Conservation (phyloP, 768 basidiomycete genomes). For the Coprinopsis sp. region DNA sequence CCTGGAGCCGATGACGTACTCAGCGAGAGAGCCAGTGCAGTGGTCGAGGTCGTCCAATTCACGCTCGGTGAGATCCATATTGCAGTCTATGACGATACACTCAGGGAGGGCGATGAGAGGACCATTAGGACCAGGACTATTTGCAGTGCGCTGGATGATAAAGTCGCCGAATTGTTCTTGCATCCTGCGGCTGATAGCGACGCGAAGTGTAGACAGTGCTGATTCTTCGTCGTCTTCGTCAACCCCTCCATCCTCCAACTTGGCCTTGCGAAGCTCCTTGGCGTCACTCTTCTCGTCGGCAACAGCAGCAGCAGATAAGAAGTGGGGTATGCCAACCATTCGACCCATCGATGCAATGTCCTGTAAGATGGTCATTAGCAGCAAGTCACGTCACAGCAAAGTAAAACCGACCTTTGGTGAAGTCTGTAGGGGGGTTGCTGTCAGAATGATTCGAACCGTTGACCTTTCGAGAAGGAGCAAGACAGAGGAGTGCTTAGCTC, state of each 20-base stretch:
- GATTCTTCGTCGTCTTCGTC: conserved; percentile 8
- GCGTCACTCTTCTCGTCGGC: conserved; percentile 20
- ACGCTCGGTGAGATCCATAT: conserved; percentile 13
- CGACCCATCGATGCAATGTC: conserved; percentile 22
- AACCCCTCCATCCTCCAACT: conserved; percentile 3
- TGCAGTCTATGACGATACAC: background rate
- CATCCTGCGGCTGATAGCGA: conserved; percentile 8
- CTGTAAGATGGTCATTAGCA: background rate
- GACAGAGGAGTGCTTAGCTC: conserved; percentile 10
- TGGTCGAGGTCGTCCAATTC: conserved; percentile 19
- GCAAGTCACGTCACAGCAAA: background rate
- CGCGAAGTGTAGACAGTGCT: conserved; percentile 9
- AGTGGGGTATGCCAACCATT: conserved; percentile 21
- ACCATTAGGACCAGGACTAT: conserved; percentile 13
- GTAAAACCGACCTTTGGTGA: conserved; percentile 17
- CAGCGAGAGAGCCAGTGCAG: conserved; percentile 13
- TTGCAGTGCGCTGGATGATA: conserved; percentile 17
- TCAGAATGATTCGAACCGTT: conserved; percentile 11
- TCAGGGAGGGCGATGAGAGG: conserved; percentile 16
- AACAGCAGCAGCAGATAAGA: conserved; percentile 15
- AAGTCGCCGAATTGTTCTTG: conserved; percentile 15
- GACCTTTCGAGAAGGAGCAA: conserved; percentile 13
- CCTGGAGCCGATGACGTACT: conserved; percentile 1
- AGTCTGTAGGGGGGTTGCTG: conserved; percentile 23
- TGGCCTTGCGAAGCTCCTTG: conserved; percentile 9